A percentile compares a stretch with the other conserved stretches of the same genome.
phyloP scores from a whole-genome alignment of 2,329 filamentous ascomycete species.

The Phoma sp. region DNA sequence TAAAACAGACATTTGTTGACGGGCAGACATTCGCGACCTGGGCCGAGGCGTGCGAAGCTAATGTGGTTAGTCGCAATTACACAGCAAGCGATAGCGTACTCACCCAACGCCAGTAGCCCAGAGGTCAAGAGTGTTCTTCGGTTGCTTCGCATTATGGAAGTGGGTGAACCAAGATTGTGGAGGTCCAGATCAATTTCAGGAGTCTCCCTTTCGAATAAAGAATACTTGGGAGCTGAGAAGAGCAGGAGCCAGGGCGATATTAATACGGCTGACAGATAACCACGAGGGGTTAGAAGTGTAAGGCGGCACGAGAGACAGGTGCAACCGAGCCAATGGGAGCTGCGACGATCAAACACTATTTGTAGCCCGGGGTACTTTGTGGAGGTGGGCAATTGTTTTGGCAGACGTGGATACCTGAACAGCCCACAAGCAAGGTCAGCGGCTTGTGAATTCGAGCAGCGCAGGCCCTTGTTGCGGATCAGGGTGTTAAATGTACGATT shows the following conservation, averaged over 20 bases:
- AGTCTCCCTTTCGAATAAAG: neutral
- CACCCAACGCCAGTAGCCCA: constrained; percentile 39
- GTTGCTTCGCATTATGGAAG: constrained; percentile 21
- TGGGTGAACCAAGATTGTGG: neutral
- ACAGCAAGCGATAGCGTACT: constrained; percentile 5
- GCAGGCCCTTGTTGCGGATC: neutral
- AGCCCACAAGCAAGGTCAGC: constrained; percentile 1
- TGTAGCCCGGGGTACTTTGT: constrained; percentile 14
- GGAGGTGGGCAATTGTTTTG: constrained; percentile 21
- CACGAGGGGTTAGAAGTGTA: constrained; percentile 2
- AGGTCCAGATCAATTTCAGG: neutral
- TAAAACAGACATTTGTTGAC: constrained; percentile 53
- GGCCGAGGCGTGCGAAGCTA: constrained; percentile 38
- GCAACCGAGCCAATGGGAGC: constrained; percentile 12
- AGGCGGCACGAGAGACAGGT: constrained; percentile 6
- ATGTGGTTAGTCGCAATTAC: constrained; percentile 21
- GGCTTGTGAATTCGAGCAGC: neutral
- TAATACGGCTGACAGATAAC: constrained; percentile 14
- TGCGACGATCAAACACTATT: neutral
- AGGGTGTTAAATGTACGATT: neutral
- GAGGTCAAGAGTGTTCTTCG: constrained; percentile 22
- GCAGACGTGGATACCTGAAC: constrained; percentile 14
- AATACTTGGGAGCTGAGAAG: constrained; percentile 7
- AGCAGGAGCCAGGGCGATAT: constrained; percentile 12
- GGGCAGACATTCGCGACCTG: constrained; percentile 43